Percentiles rank a stretch among this genome's conserved stretches.
Conservation (phyloP, 306 rosid genomes). For the Mimosa bimucronata region DNA sequence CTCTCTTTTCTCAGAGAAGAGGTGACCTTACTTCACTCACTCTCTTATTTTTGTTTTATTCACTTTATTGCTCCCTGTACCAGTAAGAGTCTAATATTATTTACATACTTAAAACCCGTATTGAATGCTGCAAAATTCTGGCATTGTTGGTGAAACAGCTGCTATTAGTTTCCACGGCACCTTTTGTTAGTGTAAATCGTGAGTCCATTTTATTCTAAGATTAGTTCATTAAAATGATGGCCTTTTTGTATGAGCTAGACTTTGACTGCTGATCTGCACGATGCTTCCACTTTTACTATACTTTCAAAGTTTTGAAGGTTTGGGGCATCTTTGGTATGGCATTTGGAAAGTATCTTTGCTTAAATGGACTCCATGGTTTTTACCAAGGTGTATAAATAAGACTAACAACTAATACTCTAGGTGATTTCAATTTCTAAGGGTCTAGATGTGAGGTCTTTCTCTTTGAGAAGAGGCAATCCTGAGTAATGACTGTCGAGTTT, state of each 20-base stretch:
- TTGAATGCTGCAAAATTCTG: neutral
- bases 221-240: neutral
- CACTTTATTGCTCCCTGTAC: neutral
- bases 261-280: neutral
- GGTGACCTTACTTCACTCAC: conserved; percentile 46
- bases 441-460: neutral
- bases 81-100: neutral
- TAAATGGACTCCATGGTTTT: neutral
- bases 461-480: neutral
- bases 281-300: neutral
- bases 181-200: neutral
- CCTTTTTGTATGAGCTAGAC: neutral
- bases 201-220: neutral
- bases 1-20: conserved; percentile 82
- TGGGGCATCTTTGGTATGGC: neutral
- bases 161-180: neutral
- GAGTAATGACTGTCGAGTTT: neutral
- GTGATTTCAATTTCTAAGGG: neutral
- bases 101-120: no score
- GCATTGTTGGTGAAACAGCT: neutral
- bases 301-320: neutral
- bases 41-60: neutral
- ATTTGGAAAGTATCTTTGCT: neutral
- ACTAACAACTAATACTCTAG: neutral
- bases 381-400: neutral